A percentile compares a stretch with the other conserved stretches of the same genome.
Conservation (phyloP, 306 rosid genomes). For the Cucumis sativus region DNA sequence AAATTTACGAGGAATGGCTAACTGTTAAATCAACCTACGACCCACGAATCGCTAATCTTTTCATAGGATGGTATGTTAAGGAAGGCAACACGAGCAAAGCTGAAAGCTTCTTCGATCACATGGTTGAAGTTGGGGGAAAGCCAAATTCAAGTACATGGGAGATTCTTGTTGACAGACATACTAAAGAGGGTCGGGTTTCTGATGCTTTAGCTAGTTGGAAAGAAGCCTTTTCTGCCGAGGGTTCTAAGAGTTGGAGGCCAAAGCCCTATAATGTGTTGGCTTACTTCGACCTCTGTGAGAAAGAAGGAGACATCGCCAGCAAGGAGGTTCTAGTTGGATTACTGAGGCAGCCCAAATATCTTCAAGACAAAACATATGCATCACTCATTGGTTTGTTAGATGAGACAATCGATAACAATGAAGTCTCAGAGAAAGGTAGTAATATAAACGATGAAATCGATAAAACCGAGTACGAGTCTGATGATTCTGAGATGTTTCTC, state of each 20-base stretch:
- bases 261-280: constrained; percentile 35
- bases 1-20: constrained; percentile 69
- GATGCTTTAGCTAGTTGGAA: constrained; percentile 62
- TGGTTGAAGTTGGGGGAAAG: constrained; percentile 48
- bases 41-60: constrained; percentile 73
- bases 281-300: constrained; percentile 46
- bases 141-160: constrained; percentile 88
- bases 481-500: constrained; percentile 43
- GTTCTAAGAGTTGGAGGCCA: constrained; percentile 69
- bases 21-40: constrained; percentile 46
- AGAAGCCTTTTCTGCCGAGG: constrained; percentile 47
- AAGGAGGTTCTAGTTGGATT: constrained; percentile 35
- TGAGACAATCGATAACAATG: constrained; percentile 13
- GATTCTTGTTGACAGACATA: constrained; percentile 54
- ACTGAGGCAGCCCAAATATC: constrained; percentile 40
- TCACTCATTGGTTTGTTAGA: constrained; percentile 36
- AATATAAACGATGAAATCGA: constrained; percentile 12
- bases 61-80: constrained; percentile 42
- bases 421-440: constrained; percentile 9
- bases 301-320: constrained; percentile 35
- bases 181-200: constrained; percentile 32
- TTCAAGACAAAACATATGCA: constrained; percentile 34
- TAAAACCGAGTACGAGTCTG: constrained; percentile 17
- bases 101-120: constrained; percentile 34
- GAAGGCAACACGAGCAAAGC: constrained; percentile 45